Percentiles rank a stretch among this genome's conserved stretches.
These are phyloP conservation scores for Beauveria asiatica DNA, from an alignment of 2,329 filamentous ascomycete genomes.

Conservation along the genomic window DNA sequence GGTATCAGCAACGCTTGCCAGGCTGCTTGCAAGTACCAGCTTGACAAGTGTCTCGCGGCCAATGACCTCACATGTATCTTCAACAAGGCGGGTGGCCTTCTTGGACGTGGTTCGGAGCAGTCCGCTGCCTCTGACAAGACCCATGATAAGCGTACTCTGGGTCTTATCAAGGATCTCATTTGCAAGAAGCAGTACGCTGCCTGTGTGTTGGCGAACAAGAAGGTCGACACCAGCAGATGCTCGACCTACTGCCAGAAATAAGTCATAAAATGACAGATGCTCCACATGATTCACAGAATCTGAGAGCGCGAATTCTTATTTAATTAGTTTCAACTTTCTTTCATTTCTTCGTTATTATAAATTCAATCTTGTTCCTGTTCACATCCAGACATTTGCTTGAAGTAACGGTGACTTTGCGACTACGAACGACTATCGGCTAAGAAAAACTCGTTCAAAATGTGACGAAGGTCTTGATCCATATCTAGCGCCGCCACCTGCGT, in stretches of 20 bases:
- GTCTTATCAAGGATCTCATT: slow-evolving; percentile 2
- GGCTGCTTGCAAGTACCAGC: slow-evolving; percentile 10
- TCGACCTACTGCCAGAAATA: not conserved
- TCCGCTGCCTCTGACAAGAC: not conserved
- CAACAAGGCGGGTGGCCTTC: not conserved
- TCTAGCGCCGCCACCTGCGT: slow-evolving; percentile 15
- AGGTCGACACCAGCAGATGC: not conserved
- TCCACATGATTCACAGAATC: not conserved
- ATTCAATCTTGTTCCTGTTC: not conserved
- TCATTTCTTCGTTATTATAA: not conserved
- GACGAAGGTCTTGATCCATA: slow-evolving; percentile 16
- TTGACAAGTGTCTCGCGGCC: not conserved
- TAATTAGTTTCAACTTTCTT: not conserved
- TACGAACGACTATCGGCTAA: slow-evolving; percentile 13
- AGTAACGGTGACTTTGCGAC: not conserved
- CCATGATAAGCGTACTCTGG: slow-evolving; percentile 6
- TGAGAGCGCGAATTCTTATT: not conserved
- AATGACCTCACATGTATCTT: not conserved
- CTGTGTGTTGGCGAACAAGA: slow-evolving; percentile 1
- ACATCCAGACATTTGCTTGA: not conserved
- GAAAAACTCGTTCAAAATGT: slow-evolving; percentile 15
- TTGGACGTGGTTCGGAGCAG: not conserved
- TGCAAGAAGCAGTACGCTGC: slow-evolving; percentile 11
- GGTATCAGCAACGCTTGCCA: slow-evolving; percentile 6
- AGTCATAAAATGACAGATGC: not conserved